These are phyloP conservation scores for Pyrus pyrifolia DNA, from an alignment of 306 rosid genomes.

Conservation along the genomic window DNA sequence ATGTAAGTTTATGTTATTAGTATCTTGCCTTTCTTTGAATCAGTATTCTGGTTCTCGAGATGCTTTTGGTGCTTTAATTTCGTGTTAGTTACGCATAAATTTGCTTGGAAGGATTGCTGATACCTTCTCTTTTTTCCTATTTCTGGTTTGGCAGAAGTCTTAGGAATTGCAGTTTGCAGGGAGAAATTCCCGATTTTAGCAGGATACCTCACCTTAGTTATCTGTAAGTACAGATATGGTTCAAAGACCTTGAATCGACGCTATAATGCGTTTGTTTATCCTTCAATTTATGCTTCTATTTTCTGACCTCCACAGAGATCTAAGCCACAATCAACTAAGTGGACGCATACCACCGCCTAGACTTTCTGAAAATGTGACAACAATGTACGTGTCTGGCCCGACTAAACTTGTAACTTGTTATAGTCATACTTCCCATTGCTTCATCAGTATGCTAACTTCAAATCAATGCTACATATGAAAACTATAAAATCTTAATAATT, in stretches of 20 bases:
- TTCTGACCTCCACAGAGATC: constrained; percentile 56
- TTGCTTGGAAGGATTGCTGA: not conserved
- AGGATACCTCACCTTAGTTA: constrained; percentile 43
- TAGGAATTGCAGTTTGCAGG: constrained; percentile 77
- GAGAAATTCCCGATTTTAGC: constrained; percentile 74
- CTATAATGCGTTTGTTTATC: not conserved
- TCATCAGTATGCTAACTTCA: not conserved
- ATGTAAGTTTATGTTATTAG: constrained; percentile 44
- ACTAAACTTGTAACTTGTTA: not conserved
- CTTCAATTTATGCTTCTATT: not conserved
- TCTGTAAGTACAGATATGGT: constrained; percentile 49
- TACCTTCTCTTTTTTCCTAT: not conserved
- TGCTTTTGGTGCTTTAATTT: not conserved
- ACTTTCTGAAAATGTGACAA: constrained; percentile 59
- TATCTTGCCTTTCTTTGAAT: not conserved
- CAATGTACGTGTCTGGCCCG: constrained; percentile 47
- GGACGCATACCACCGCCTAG: constrained; percentile 53
- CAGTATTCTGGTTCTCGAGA: not conserved
- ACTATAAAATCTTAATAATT: not conserved
- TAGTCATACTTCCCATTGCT: not conserved
- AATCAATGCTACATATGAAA: not conserved
- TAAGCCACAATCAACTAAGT: constrained; percentile 60
- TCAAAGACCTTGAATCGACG: not conserved
- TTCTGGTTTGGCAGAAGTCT: constrained; percentile 63
- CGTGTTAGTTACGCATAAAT: not conserved